These are phyloP conservation scores for Dendryphion nanum DNA, from an alignment of 2,329 filamentous ascomycete genomes.

Conservation along the genomic window DNA sequence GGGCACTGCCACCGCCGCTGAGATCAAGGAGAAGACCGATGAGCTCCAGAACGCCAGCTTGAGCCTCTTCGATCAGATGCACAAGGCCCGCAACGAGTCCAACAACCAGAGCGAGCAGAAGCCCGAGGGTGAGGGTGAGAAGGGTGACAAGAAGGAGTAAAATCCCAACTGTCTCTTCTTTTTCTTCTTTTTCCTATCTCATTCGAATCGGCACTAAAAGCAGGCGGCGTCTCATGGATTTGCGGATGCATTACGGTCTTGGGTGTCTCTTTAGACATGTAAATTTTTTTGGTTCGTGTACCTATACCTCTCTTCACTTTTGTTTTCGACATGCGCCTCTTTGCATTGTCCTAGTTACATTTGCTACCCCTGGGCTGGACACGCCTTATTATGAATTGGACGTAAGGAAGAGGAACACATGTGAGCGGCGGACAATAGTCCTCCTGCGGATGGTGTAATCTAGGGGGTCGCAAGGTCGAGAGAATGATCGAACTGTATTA, in stretches of 20 bases:
- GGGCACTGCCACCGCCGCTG: conserved; percentile 76
- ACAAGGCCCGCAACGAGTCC: conserved; percentile 81
- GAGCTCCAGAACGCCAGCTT: conserved; percentile 94
- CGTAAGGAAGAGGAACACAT: too few species aligned
- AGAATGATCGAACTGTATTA: conserved; percentile 23
- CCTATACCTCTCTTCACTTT: conserved; percentile 33
- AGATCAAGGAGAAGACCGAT: conserved; percentile 98
- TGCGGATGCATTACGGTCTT: conserved; percentile 29
- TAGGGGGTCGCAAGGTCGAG: conserved; percentile 8
- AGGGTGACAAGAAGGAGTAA: conserved; percentile 73
- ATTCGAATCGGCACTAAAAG: conserved; percentile 29
- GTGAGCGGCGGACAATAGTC: too few species aligned
- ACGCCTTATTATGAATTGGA: too few species aligned
- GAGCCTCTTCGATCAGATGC: conserved; percentile 99
- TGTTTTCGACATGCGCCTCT: conserved; percentile 23
- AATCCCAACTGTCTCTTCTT: conserved; percentile 21
- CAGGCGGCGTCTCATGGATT: conserved; percentile 32
- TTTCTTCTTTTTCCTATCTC: conserved; percentile 14
- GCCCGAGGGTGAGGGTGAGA: conserved; percentile 63
- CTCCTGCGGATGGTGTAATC: conserved; percentile 13
- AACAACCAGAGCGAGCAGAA: conserved; percentile 42
- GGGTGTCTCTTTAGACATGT: conserved; percentile 33
- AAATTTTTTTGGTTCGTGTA: conserved; percentile 30
- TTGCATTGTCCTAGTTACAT: conserved; percentile 27
- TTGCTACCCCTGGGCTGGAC: too few species aligned